phyloP scores from a whole-genome alignment of 2,329 filamentous ascomycete genomes.

The Arthrobotrys sinensis region DNA sequence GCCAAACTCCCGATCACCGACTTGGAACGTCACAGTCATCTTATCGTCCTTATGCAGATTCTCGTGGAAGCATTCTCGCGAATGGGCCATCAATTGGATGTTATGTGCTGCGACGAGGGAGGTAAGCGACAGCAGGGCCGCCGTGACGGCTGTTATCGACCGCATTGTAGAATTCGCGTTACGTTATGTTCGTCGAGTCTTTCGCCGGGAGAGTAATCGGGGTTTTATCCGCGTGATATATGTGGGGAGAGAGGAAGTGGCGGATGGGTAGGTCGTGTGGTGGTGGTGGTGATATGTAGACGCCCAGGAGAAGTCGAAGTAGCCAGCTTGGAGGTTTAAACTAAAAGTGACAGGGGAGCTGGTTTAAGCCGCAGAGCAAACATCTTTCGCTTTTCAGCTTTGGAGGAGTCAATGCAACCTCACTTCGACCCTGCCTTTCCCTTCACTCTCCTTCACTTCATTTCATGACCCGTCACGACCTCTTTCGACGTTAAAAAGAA shows the following conservation, averaged over 20 bases:
- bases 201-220: not conserved
- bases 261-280: not conserved
- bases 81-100: constrained; percentile 93
- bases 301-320: constrained; percentile 43
- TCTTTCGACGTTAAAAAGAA: not conserved
- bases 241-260: not conserved
- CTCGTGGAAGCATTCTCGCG: constrained; percentile 98
- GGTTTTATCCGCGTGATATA: constrained; percentile 7
- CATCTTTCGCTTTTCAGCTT: not conserved
- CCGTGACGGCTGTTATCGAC: constrained; percentile 51
- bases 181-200: too few species aligned
- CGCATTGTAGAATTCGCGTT: constrained; percentile 41
- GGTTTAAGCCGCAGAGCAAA: constrained; percentile 48
- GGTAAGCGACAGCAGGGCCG: constrained; percentile 71
- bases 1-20: constrained; percentile 95
- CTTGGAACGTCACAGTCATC: constrained; percentile 99
- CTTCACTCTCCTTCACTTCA: not conserved
- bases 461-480: constrained; percentile 6
- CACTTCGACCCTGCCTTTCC: not conserved
- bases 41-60: constrained; percentile 90
- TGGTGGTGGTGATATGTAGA: not conserved
- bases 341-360: constrained; percentile 24
- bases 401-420: constrained; percentile 8
- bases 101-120: constrained; percentile 81
- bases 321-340: constrained; percentile 61